Base-by-base conservation (phyloP, 208 protist genomes). In the Dictyostelium gargantuum region DNA sequence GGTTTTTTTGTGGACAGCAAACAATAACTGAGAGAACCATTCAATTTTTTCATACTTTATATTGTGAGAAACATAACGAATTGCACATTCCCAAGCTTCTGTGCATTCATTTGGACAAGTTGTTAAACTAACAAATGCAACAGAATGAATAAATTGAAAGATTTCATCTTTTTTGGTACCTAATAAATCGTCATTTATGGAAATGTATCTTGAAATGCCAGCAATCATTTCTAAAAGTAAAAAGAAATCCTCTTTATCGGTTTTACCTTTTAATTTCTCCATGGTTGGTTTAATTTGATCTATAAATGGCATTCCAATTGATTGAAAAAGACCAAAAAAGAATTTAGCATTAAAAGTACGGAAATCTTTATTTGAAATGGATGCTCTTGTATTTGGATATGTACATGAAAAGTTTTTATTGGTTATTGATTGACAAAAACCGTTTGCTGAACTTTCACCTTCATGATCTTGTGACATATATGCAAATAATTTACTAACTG, bases 201-300 rank as follows among this genome's bases (percentile, higher is more conserved):
- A 70, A 26, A 75, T 46, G 32, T 58, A 85, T 54, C 80, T 52
- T n/a, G 40, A 44, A 3, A 85, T 15, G 42, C 68, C 82, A 32
- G 46, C 68, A 21, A 89, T 23, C 1, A 89, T 89, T 42, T 89
- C 82, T 19, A 72, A 6, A 0, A 89, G 17, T 11, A 79, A 32
- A 42, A 19, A 66, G 11, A 68, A 52, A n/a, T 89, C 82, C 19
- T 89, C 82, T 52, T 89, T 89, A 9, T 75, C 35, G 13, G 42
- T 50, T 40, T 79, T 89, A 13, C 6, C 48, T 70, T 54, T 77
- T 15, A 89, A 38, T 40, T 10, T 35, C 17, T 70, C 48, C 6
- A 89, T 63, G 0, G 63, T 17, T 46, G 81, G 70, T 42, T 89
- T 89, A 13, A 79, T 15, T 4, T 32, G 2, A 3, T 48, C 46